Evolutionary conservation across 75 land plant genomes (phyloP).

Genomic region (Picea glauca): DNA sequence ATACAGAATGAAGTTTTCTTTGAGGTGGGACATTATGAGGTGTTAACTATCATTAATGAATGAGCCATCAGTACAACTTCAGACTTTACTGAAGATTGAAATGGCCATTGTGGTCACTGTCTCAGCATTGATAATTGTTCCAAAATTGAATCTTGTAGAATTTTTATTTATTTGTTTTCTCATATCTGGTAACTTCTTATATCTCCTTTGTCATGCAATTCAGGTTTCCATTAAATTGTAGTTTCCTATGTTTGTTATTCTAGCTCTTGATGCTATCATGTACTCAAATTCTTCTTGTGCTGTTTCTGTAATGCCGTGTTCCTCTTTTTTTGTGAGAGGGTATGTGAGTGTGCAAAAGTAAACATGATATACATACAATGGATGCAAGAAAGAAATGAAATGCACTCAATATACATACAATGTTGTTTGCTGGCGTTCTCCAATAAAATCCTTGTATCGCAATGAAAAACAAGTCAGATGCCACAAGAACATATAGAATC

Average conservation of each 20-base stretch:
- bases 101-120: background rate
- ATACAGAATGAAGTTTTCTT: too few species aligned
- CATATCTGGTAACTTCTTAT: background rate
- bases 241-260: background rate
- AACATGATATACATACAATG: too few species aligned
- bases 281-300: background rate
- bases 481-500: conserved; percentile 48
- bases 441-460: conserved; percentile 73
- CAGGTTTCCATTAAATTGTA: background rate
- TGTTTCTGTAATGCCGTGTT: background rate
- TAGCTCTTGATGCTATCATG: background rate
- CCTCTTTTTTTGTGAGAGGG: background rate
- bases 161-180: too few species aligned
- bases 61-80: background rate
- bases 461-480: conserved; percentile 50
- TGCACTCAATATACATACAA: conserved; percentile 32
- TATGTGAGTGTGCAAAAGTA: background rate
- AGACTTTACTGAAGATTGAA: background rate
- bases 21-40: too few species aligned
- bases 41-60: background rate
- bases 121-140: background rate
- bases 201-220: background rate
- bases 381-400: background rate
- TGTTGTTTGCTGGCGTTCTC: conserved; percentile 56
- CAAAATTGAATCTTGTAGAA: background rate